Base-by-base conservation (phyloP, 2,329 filamentous ascomycete species). In the Westerdykella ornata region DNA sequence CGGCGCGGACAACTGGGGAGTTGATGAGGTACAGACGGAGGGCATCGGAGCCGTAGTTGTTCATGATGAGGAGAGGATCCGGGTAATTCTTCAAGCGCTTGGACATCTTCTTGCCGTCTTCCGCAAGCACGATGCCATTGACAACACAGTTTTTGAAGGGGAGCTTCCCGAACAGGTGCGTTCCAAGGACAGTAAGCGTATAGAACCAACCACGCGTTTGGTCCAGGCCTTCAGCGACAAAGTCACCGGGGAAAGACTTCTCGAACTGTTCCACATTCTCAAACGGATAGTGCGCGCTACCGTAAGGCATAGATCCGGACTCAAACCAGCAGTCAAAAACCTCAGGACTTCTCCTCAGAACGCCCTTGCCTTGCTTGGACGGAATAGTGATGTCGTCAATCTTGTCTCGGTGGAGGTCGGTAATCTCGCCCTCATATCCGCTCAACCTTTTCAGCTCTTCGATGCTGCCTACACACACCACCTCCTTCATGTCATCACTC, bases 311-410 rank as follows among this genome's bases (percentile, higher is more conserved):
- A 61, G 85, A 89, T 46, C 89, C 89, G 33, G 88, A 95, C 67
- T 96, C 89, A 49, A 95, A 94, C 88, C 89, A 96, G 63, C 89
- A 96, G 68, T 96, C 89, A 55, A 96, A 95, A 4, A 96, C 87
- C 63, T 95, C 88, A 38, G 88, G 82, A 8, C 92, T 77, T 52
- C 89, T 82, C 56, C 77, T 82, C 47, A 96, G 71, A n/a, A 76
- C 74, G 15, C 88, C 89, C 60, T 90, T 94, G 53, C 89, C 89
- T 68, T 83, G 77, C 67, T 86, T 85, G 62, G 86, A 94, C 1
- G 89, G 89, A 49, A 97, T 96, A 34, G 88, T 95, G 64, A 97
- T 94, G 53, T 88, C 75, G 59, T 97, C 90, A 49, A 97, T 84
- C 66, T 90, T 90, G 67, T 96, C 88, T 39, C 89, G 83, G 66